phyloP scores from a whole-genome alignment of 371 early-diverging fungal species.

The Lichtheimia corymbifera region DNA sequence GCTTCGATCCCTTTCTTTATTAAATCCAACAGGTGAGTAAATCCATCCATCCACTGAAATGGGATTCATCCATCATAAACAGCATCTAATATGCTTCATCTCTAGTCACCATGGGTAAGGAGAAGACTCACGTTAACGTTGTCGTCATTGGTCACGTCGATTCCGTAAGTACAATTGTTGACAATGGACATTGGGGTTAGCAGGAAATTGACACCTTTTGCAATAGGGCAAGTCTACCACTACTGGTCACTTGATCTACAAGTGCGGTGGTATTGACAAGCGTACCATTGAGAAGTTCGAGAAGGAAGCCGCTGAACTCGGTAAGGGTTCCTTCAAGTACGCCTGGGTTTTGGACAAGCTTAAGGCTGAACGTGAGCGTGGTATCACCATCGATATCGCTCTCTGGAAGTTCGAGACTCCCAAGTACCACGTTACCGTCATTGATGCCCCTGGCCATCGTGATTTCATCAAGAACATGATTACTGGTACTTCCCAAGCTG shows the following conservation, averaged over 20 bases:
- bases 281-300: conserved; percentile 99
- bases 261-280: conserved; percentile 98
- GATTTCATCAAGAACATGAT: conserved; percentile 99
- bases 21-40: conserved; percentile 7
- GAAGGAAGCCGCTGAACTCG: conserved; percentile 97
- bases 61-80: conserved; percentile 3
- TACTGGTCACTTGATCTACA: conserved; percentile 97
- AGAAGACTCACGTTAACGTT: conserved; percentile 94
- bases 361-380: conserved; percentile 98
- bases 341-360: conserved; percentile 97
- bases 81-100: conserved; percentile 10
- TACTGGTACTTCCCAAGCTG: conserved; percentile 91
- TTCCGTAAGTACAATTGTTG: conserved; percentile 90
- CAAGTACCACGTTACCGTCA: conserved; percentile 95
- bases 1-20: conserved; percentile 5
- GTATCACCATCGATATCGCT: conserved; percentile 98
- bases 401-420: conserved; percentile 98
- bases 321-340: conserved; percentile 98
- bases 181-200: neutral
- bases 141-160: conserved; percentile 99
- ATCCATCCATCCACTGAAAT: conserved; percentile 8
- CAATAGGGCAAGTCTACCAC: conserved; percentile 58
- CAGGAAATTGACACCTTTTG: neutral
- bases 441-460: conserved; percentile 99
- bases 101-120: conserved; percentile 81